Evolutionary conservation across 805 yeast species (phyloP).

Genomic region (Suhomyces faveliae): DNA sequence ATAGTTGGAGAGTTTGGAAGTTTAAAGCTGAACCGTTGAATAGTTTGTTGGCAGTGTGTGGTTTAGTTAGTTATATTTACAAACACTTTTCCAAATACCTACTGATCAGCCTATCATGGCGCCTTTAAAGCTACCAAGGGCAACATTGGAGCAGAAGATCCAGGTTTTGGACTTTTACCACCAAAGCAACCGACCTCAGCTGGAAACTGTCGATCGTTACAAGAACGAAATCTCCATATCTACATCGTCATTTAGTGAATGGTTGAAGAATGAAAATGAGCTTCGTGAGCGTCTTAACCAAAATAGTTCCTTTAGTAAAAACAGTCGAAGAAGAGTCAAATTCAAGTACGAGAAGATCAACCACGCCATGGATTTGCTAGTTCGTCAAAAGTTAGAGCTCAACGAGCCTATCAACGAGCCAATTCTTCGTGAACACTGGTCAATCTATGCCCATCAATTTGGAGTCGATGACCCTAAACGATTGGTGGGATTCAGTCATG

Average conservation of each 20-base stretch:
- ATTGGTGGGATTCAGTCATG: conserved; percentile 54
- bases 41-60: neutral
- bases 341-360: conserved; percentile 59
- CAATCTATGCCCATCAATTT: conserved; percentile 49
- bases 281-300: conserved; percentile 45
- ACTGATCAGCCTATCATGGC: conserved; percentile 7
- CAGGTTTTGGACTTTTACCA: conserved; percentile 53
- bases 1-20: neutral
- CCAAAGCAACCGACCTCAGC: conserved; percentile 49
- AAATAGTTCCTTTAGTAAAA: conserved; percentile 25
- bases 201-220: conserved; percentile 55
- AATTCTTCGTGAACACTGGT: conserved; percentile 56
- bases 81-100: neutral
- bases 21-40: neutral
- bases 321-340: conserved; percentile 45
- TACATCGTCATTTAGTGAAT: conserved; percentile 60
- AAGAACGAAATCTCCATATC: conserved; percentile 51
- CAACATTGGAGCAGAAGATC: conserved; percentile 59
- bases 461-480: conserved; percentile 64
- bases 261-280: conserved; percentile 56
- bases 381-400: conserved; percentile 41
- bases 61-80: neutral
- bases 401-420: conserved; percentile 55
- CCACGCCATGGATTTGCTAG: conserved; percentile 56
- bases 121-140: conserved; percentile 40